These are phyloP conservation scores for Tolypocladium cylindrosporum DNA, from an alignment of 2,329 filamentous ascomycete species.

Conservation along the genomic window DNA sequence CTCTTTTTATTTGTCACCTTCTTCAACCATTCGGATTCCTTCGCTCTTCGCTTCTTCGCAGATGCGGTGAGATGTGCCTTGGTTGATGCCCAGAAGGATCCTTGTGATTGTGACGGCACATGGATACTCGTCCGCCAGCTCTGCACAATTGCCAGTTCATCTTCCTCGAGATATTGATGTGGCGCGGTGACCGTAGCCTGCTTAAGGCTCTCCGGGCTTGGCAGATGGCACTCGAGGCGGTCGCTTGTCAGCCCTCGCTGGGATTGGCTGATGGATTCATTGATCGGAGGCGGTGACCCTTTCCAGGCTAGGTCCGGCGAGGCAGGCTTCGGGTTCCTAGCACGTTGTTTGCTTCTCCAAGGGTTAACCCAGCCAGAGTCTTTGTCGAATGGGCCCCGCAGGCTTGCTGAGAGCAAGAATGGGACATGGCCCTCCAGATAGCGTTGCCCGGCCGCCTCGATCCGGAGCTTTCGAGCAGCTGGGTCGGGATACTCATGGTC, in stretches of 20 bases:
- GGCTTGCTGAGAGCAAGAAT: conserved; percentile 46
- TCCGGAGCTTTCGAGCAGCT: conserved; percentile 37
- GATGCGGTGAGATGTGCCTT: conserved; percentile 4
- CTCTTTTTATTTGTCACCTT: conserved; percentile 18
- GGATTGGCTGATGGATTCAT: conserved; percentile 4
- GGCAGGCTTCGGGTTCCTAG: background rate
- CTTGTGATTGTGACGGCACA: conserved; percentile 1
- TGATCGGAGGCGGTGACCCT: background rate
- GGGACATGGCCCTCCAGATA: conserved; percentile 48
- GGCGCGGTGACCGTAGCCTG: conserved; percentile 16
- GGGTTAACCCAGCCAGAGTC: conserved; percentile 21
- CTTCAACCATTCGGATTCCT: conserved; percentile 21
- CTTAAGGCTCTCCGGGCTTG: conserved; percentile 29
- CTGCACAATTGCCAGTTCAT: conserved; percentile 20
- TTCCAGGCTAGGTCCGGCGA: background rate
- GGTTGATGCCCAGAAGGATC: conserved; percentile 11
- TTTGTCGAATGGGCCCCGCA: conserved; percentile 51
- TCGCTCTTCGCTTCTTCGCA: conserved; percentile 14
- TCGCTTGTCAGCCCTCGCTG: conserved; percentile 4
- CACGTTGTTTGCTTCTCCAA: conserved; percentile 13
- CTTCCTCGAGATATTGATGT: conserved; percentile 19
- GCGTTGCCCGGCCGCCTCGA: conserved; percentile 47
- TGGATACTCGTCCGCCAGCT: conserved; percentile 20
- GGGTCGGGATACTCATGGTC: conserved; percentile 40
- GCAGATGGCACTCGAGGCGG: conserved; percentile 27